These are phyloP conservation scores for Magnusiomyces fungicola DNA, from an alignment of 1,139 yeast genomes.

Conservation along the genomic window DNA sequence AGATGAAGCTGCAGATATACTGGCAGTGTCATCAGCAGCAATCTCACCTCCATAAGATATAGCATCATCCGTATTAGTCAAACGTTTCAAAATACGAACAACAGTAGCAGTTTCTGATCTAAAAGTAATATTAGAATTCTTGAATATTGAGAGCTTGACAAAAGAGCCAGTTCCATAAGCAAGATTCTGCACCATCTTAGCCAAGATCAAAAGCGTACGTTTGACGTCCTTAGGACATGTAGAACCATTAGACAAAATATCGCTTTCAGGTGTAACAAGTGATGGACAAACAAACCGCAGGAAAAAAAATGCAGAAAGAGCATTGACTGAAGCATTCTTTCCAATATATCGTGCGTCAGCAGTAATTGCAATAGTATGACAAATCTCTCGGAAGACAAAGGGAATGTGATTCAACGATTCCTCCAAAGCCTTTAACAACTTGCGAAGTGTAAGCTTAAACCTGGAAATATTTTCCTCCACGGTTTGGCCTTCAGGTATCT, in stretches of 20 bases:
- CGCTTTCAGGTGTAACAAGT: constrained; percentile 71
- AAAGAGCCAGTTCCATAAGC: constrained; percentile 66
- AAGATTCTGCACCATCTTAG: constrained; percentile 72
- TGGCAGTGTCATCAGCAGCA: constrained; percentile 6
- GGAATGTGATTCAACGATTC: constrained; percentile 52
- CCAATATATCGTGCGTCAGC: constrained; percentile 57
- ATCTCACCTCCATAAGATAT: constrained; percentile 4
- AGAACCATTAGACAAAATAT: constrained; percentile 28
- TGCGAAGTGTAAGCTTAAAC: constrained; percentile 50
- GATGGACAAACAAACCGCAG: constrained; percentile 80
- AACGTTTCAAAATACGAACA: constrained; percentile 9
- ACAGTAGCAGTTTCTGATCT: constrained; percentile 7
- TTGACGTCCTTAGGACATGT: constrained; percentile 41
- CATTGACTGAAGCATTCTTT: constrained; percentile 42
- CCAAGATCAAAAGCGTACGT: constrained; percentile 63
- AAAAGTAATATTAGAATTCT: constrained; percentile 6
- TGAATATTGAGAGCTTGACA: constrained; percentile 50
- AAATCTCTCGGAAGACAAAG: constrained; percentile 51
- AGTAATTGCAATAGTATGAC: constrained; percentile 52
- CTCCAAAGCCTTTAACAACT: constrained; percentile 50
- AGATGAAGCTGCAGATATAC: not conserved
- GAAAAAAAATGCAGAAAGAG: constrained; percentile 77
- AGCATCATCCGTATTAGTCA: constrained; percentile 16
- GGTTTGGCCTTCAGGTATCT: constrained; percentile 36
- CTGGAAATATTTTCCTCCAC: constrained; percentile 40